phyloP scores from a whole-genome alignment of 768 basidiomycete genomes.

The Russula foetens region DNA sequence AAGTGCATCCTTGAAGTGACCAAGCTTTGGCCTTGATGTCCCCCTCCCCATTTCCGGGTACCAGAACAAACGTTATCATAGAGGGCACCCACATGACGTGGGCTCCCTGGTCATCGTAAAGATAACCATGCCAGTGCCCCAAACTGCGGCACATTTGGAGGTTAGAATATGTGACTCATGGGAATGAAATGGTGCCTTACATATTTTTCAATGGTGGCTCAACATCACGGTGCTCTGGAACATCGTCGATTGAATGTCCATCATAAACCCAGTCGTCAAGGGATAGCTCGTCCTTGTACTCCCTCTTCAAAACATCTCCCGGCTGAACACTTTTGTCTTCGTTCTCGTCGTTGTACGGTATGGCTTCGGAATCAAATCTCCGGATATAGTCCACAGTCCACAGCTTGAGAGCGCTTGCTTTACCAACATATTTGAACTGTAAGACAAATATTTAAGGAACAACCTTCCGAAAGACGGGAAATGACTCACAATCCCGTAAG shows the following conservation, averaged over 20 bases:
- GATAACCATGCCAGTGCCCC: constrained; percentile 13
- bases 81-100: neutral
- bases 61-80: constrained; percentile 8
- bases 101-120: neutral
- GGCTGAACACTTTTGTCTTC: constrained; percentile 4
- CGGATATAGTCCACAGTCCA: constrained; percentile 2
- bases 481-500: too few relatives aligned
- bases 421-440: too few relatives aligned
- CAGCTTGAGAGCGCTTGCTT: too few relatives aligned
- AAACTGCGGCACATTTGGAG: neutral
- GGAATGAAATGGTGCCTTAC: neutral
- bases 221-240: neutral
- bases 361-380: neutral
- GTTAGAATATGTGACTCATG: neutral
- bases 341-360: constrained; percentile 1
- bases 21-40: constrained; percentile 11
- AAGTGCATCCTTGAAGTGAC: constrained; percentile 5
- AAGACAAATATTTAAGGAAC: too few relatives aligned
- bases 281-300: neutral
- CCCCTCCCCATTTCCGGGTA: neutral
- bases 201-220: neutral
- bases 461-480: too few relatives aligned
- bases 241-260: neutral
- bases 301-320: constrained; percentile 3
- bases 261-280: constrained; percentile 11